Evolutionary conservation across 2,329 filamentous ascomycete species (phyloP).

Genomic region (Alternaria sp.): DNA sequence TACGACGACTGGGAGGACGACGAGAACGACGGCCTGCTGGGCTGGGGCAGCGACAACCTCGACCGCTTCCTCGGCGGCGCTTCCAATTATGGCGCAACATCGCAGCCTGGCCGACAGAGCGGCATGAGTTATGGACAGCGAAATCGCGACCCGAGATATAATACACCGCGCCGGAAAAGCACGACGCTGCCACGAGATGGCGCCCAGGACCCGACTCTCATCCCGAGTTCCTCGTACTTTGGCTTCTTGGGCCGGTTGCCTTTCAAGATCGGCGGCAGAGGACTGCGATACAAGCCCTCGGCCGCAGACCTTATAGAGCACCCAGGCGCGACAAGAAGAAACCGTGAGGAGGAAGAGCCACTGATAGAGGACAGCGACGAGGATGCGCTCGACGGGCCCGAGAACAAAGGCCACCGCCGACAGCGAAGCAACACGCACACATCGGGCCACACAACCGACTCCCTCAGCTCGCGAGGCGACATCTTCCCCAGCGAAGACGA

Average conservation of each 20-base stretch:
- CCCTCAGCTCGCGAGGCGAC: slow-evolving; percentile 85
- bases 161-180: slow-evolving; percentile 59
- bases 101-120: slow-evolving; percentile 72
- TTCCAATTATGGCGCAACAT: slow-evolving; percentile 57
- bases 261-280: slow-evolving; percentile 80
- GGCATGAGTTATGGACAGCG: slow-evolving; percentile 90
- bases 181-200: slow-evolving; percentile 58
- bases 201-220: slow-evolving; percentile 78
- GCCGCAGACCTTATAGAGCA: slow-evolving; percentile 90
- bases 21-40: slow-evolving; percentile 68
- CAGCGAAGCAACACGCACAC: slow-evolving; percentile 79
- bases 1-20: slow-evolving; percentile 95
- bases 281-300: slow-evolving; percentile 85
- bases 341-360: slow-evolving; percentile 70
- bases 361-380: slow-evolving; percentile 70
- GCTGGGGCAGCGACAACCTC: slow-evolving; percentile 83
- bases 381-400: slow-evolving; percentile 27
- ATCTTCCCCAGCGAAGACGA: slow-evolving; percentile 91
- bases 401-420: slow-evolving; percentile 53
- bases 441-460: slow-evolving; percentile 83
- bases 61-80: slow-evolving; percentile 80
- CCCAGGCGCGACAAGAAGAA: slow-evolving; percentile 62
- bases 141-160: slow-evolving; percentile 49
- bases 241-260: slow-evolving; percentile 85
- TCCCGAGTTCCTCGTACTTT: slow-evolving; percentile 82